Percentiles rank a stretch among this genome's conserved stretches.
Conservation (phyloP, 1,284 basidiomycete genomes). For the Tetrapyrgos nigripes region DNA sequence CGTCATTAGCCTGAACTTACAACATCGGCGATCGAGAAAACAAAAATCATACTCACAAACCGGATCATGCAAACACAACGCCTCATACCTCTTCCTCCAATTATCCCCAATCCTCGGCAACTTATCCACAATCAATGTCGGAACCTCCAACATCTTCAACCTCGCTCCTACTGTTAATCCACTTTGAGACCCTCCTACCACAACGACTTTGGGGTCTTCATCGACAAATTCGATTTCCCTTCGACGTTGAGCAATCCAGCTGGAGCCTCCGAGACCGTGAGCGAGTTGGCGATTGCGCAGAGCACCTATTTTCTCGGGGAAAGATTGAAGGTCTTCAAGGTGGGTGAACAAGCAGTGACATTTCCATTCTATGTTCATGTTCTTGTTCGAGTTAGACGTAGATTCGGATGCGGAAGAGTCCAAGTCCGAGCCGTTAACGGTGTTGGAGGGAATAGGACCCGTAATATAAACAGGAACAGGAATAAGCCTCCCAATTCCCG, state of each 20-base stretch:
- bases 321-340: constrained; percentile 59
- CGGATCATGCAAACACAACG: constrained; percentile 60
- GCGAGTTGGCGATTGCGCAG: constrained; percentile 38
- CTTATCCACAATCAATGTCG: constrained; percentile 57
- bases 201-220: constrained; percentile 50
- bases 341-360: constrained; percentile 64
- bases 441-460: too few species aligned
- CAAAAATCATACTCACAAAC: constrained; percentile 47
- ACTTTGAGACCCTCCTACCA: constrained; percentile 71
- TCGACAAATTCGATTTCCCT: constrained; percentile 45
- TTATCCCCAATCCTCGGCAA: constrained; percentile 55
- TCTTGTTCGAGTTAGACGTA: constrained; percentile 24
- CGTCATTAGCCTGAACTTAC: not conserved
- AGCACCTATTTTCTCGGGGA: constrained; percentile 52
- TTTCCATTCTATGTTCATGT: constrained; percentile 53
- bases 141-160: constrained; percentile 57
- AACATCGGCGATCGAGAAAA: constrained; percentile 18
- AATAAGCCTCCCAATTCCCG: constrained; percentile 58
- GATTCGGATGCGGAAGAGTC: too few species aligned
- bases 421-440: not conserved
- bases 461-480: too few species aligned
- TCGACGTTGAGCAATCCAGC: constrained; percentile 41
- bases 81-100: constrained; percentile 59
- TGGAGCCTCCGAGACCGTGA: constrained; percentile 39
- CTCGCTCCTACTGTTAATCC: constrained; percentile 65